These are phyloP conservation scores for Cryptococcus wingfieldii DNA, from an alignment of 1,284 basidiomycete genomes.

Conservation along the genomic window DNA sequence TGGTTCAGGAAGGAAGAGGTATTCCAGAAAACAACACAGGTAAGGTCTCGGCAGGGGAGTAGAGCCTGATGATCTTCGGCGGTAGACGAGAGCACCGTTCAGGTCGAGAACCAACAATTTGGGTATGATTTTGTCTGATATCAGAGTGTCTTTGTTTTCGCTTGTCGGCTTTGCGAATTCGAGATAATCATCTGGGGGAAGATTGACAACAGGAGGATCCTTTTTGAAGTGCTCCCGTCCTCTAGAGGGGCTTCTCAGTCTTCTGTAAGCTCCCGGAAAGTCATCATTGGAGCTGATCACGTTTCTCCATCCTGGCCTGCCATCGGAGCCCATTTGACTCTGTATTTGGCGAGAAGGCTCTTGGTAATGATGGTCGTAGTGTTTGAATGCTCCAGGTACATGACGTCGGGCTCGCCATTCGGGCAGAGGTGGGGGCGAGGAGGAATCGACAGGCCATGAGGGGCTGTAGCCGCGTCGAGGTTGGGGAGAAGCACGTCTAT, in stretches of 20 bases:
- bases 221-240: background rate
- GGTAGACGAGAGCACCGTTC: slow-evolving; percentile 47
- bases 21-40: slow-evolving; percentile 41
- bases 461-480: background rate
- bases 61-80: slow-evolving; percentile 13
- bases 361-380: too few relatives aligned
- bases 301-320: too few relatives aligned
- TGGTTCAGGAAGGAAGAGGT: slow-evolving; percentile 37
- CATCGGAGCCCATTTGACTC: too few relatives aligned
- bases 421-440: background rate
- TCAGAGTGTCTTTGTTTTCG: background rate
- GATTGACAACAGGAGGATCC: background rate
- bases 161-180: slow-evolving; percentile 4
- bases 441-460: background rate
- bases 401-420: too few relatives aligned
- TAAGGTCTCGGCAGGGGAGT: slow-evolving; percentile 40
- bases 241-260: too few relatives aligned
- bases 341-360: too few relatives aligned
- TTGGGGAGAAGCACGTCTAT: background rate
- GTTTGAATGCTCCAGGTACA: too few relatives aligned
- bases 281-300: too few relatives aligned
- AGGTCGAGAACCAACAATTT: slow-evolving; percentile 47
- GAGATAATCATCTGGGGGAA: slow-evolving; percentile 16
- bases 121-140: slow-evolving; percentile 1
- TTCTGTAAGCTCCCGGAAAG: too few relatives aligned